Evolutionary conservation across 2,329 filamentous ascomycete genomes (phyloP).

Genomic region (Alternaria brassicicola): DNA sequence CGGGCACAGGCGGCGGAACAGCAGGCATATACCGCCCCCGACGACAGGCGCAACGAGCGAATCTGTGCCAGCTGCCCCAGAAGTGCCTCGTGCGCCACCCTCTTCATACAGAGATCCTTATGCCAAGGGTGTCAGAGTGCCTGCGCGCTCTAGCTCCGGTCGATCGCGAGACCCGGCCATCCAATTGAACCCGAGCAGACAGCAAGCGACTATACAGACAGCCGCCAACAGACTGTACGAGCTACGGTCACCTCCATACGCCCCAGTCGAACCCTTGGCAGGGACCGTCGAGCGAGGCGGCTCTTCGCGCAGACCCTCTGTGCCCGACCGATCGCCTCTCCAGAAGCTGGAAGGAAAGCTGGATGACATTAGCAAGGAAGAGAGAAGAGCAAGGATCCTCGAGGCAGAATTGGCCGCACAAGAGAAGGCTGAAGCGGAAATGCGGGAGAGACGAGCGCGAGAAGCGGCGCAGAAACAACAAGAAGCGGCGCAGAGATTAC

Average conservation of each 20-base stretch:
- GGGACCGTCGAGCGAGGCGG: conserved; percentile 33
- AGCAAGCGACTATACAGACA: conserved; percentile 43
- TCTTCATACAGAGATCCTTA: conserved; percentile 46
- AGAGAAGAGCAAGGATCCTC: conserved; percentile 83
- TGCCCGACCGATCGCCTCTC: conserved; percentile 84
- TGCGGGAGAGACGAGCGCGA: conserved; percentile 39
- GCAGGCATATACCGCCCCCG: conserved; percentile 38
- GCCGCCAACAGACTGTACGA: conserved; percentile 41
- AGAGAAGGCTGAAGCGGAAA: conserved; percentile 61
- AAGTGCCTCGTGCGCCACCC: conserved; percentile 63
- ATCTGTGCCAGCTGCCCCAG: conserved; percentile 58
- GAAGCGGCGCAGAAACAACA: conserved; percentile 41
- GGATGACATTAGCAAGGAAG: conserved; percentile 92
- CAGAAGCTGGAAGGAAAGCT: conserved; percentile 92
- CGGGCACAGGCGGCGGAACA: conserved; percentile 41
- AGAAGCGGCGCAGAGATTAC: conserved; percentile 33
- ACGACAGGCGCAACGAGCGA: conserved; percentile 30
- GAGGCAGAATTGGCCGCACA: conserved; percentile 78
- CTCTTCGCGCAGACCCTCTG: conserved; percentile 58
- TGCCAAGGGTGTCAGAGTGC: conserved; percentile 36
- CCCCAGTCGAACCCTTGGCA: conserved; percentile 37
- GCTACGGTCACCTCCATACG: conserved; percentile 40
- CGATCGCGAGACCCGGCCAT: conserved; percentile 43
- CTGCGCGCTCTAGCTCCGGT: conserved; percentile 34
- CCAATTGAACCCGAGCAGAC: conserved; percentile 43